Base-by-base conservation (phyloP, 2,329 filamentous ascomycete genomes). In the Botrytis cinerea region DNA sequence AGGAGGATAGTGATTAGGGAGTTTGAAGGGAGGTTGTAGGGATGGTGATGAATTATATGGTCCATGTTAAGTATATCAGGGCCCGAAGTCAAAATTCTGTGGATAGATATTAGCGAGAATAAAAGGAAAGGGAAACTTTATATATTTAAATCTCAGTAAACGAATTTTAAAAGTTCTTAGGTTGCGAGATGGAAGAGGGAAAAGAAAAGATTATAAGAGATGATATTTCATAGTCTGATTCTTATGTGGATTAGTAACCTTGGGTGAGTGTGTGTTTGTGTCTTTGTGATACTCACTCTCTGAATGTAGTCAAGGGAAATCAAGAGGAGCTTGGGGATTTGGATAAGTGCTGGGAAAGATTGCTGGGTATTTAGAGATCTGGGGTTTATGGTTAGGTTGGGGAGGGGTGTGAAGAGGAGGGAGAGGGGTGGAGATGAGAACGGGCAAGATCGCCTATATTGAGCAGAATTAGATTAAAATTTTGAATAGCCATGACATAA, bases 1-100 rank as follows among this genome's bases (percentile, higher is more conserved):
- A 64, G n/a, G 40, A 67, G 16, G 64, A 67, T 54, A 54, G 64
- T 22, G 64, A 67, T 54, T 67, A 54, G 35, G 43, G 14, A 2
- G 7, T 38, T 40, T 16, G 16, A 12, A n/a, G 12, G 12, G 4
- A 43, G 16, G 14, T 20, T 63, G 61, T n/a, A 16, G 38, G 14
- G 61, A 25, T 28, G 61, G 2, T 9, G 25, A 61, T 4, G 14
- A 32, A 28, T 57, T 57, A 28, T 28, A 57, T 57, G n/a, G 51
- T 57, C n/a, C 16, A n/a, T 54, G 48, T n/a, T 54, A 54, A 54
- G 48, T 16, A 28, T n/a, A 57, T 57, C 0, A 9, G 28, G 51
- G 28, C 51, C n/a, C 51, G 14, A 28, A 57, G 51, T 54, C 51
- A 28, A 54, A 28, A 54, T 54, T 28, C 14, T 28, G 14, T 28